Conservation (phyloP, 2,329 filamentous ascomycete genomes). For the Aspergillus pseudoviridinutans region DNA sequence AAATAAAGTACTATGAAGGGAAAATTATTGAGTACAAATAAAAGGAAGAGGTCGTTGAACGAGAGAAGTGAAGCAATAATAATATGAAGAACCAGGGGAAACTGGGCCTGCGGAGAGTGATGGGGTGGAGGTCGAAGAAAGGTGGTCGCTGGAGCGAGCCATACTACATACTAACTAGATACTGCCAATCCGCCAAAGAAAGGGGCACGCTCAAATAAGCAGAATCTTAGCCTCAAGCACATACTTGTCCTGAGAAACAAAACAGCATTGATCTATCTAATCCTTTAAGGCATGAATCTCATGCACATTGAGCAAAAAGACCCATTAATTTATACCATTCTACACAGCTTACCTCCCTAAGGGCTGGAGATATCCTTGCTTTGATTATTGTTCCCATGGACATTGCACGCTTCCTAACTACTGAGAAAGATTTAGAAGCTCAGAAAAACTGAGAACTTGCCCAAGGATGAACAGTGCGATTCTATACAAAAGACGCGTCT, state of each 20-base stretch:
- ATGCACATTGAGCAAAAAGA: background rate
- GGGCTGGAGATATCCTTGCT: background rate
- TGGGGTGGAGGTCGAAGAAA: constrained; percentile 18
- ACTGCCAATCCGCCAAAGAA: constrained; percentile 28
- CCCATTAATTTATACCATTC: background rate
- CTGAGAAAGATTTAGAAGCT: background rate
- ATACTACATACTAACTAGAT: background rate
- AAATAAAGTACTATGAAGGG: constrained; percentile 9
- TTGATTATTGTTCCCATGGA: background rate
- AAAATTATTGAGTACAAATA: constrained; percentile 7
- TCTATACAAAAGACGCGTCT: background rate
- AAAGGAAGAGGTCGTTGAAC: constrained; percentile 19
- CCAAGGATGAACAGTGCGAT: background rate
- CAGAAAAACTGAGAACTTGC: background rate
- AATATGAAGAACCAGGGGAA: constrained; percentile 14
- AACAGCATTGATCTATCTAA: background rate
- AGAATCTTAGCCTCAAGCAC: constrained; percentile 7
- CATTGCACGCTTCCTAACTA: background rate
- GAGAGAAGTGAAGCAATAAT: constrained; percentile 22
- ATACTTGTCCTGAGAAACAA: background rate
- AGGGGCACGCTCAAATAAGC: constrained; percentile 19
- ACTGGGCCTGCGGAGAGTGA: constrained; percentile 20
- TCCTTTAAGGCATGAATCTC: background rate
- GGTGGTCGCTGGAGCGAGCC: constrained; percentile 14
- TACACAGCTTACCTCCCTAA: background rate